Conservation (phyloP, 768 basidiomycete genomes). For the Tulasnella sp. region DNA sequence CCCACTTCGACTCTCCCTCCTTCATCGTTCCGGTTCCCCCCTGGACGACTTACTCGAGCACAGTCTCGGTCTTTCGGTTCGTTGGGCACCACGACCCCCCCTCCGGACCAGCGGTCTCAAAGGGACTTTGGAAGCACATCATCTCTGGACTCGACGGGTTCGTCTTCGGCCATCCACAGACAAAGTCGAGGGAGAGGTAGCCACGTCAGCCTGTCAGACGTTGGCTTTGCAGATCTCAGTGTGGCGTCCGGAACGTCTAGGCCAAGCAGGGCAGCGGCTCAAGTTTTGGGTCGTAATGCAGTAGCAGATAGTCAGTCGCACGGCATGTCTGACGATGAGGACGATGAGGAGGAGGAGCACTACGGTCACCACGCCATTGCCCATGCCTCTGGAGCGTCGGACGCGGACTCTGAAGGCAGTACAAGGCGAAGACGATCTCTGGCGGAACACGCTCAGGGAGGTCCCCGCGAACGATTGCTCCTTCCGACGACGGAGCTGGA, state of each 20-base stretch:
- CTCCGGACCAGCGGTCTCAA: background rate
- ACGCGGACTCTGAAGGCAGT: conserved; percentile 31
- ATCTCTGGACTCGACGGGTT: conserved; percentile 11
- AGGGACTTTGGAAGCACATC: conserved; percentile 2
- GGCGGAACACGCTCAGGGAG: background rate
- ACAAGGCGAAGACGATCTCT: conserved; percentile 5
- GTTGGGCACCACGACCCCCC: background rate
- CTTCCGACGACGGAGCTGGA: conserved; percentile 20
- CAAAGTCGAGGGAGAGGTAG: background rate
- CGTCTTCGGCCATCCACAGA: conserved; percentile 12
- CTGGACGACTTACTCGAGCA: background rate
- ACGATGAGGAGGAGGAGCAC: background rate
- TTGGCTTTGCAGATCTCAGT: background rate
- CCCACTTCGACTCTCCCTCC: background rate
- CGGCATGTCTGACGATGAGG: background rate
- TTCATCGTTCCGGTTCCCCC: background rate
- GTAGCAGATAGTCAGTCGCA: too few species aligned
- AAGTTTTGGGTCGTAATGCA: too few species aligned
- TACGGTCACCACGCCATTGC: background rate
- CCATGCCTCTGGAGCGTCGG: conserved; percentile 24
- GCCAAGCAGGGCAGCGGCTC: background rate
- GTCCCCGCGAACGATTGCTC: conserved; percentile 17
- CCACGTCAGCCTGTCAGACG: background rate
- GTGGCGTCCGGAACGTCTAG: conserved; percentile 3
- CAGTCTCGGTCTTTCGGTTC: background rate